phyloP scores from a whole-genome alignment of 139 green algal species.

The Coccomyxa sp. region DNA sequence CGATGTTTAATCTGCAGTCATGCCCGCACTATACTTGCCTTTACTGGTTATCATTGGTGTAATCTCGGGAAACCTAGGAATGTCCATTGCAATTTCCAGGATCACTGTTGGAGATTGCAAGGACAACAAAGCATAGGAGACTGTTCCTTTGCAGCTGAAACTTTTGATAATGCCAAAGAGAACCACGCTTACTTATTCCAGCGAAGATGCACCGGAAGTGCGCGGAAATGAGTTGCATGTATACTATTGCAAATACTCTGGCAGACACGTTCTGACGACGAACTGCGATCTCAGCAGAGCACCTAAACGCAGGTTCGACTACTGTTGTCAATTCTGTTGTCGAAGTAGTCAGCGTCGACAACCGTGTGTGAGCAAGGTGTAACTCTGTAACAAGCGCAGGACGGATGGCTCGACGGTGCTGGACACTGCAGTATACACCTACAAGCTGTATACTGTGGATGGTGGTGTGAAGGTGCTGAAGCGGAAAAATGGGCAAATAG shows the following conservation, averaged over 20 bases:
- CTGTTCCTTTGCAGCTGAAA: no score
- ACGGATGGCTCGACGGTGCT: constrained; percentile 69
- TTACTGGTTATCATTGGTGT: no score
- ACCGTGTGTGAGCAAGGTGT: no score
- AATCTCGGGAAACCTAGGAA: no score
- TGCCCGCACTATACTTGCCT: no score
- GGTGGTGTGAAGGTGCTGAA: constrained; percentile 66
- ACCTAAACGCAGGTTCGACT: constrained; percentile 31
- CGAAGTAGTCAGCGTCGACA: no score
- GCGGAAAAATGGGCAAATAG: constrained; percentile 49
- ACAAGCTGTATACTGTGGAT: constrained; percentile 66
- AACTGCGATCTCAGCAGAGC: constrained; percentile 69
- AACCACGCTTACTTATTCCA: constrained; percentile 56
- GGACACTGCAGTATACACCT: constrained; percentile 41
- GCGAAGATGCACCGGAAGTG: constrained; percentile 40
- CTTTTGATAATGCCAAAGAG: background rate
- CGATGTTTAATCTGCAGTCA: no score
- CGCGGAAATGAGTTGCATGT: constrained; percentile 31
- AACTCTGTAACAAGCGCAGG: background rate
- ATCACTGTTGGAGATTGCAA: no score
- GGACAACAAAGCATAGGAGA: no score
- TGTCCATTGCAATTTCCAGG: no score
- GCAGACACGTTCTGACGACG: constrained; percentile 76
- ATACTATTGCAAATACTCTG: constrained; percentile 84
- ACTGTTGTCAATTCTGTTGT: background rate